Conservation (phyloP, 2,329 filamentous ascomycete species). For the Penicillium sp. region DNA sequence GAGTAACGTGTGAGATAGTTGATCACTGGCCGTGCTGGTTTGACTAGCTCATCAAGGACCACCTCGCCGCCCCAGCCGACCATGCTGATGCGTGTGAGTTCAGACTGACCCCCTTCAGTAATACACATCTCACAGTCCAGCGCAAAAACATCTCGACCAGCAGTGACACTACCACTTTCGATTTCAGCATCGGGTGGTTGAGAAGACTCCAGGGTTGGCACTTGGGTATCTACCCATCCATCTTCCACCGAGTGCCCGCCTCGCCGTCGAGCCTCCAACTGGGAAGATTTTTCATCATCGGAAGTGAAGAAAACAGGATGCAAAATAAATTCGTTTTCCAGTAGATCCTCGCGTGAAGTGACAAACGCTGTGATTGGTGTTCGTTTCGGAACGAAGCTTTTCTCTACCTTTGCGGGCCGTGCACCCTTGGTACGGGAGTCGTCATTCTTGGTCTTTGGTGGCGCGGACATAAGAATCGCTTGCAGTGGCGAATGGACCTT, state of each 20-base stretch:
- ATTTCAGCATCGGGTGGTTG: conserved; percentile 61
- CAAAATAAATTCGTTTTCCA: conserved; percentile 72
- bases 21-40: conserved; percentile 74
- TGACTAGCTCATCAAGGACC: conserved; percentile 82
- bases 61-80: conserved; percentile 75
- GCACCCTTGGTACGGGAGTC: conserved; percentile 42
- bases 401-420: conserved; percentile 54
- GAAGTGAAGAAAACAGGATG: conserved; percentile 66
- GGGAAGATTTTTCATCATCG: conserved; percentile 47
- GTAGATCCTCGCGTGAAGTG: conserved; percentile 61
- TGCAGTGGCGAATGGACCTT: conserved; percentile 80
- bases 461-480: conserved; percentile 68
- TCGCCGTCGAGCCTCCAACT: conserved; percentile 47
- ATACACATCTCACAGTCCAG: conserved; percentile 98
- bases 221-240: conserved; percentile 75
- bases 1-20: conserved; percentile 90
- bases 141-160: conserved; percentile 67
- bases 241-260: conserved; percentile 43
- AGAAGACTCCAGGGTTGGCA: conserved; percentile 59
- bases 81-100: conserved; percentile 80
- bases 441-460: conserved; percentile 61
- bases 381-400: conserved; percentile 62
- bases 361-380: conserved; percentile 77
- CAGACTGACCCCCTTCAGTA: conserved; percentile 68
- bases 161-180: conserved; percentile 72